phyloP scores from a whole-genome alignment of 2,329 filamentous ascomycete species.

The Plectosphaerella cucumerina region DNA sequence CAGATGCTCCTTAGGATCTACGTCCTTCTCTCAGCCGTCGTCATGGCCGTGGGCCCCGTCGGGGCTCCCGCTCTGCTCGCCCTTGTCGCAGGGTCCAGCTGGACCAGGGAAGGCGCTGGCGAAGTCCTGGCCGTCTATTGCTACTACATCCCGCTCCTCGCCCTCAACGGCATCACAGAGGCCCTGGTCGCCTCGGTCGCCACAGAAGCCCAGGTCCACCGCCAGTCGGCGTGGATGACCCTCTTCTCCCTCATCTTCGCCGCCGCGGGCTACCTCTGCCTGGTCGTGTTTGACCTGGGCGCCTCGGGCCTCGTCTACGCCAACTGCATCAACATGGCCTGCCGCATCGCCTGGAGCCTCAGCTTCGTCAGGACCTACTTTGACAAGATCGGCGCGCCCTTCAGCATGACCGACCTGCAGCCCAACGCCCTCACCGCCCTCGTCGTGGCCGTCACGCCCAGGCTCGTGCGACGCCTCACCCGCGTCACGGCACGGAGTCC shows the following conservation, averaged over 20 bases:
- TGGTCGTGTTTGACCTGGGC: slow-evolving; percentile 65
- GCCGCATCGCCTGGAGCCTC: slow-evolving; percentile 78
- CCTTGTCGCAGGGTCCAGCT: slow-evolving; percentile 71
- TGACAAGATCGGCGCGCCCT: slow-evolving; percentile 31
- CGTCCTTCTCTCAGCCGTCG: slow-evolving; percentile 64
- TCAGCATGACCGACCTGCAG: slow-evolving; percentile 36
- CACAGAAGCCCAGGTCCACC: slow-evolving; percentile 66
- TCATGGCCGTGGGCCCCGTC: slow-evolving; percentile 68
- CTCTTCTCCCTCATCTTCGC: slow-evolving; percentile 76
- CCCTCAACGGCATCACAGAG: slow-evolving; percentile 86
- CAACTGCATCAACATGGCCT: slow-evolving; percentile 85
- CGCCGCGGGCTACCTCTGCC: slow-evolving; percentile 67
- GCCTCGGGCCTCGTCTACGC: slow-evolving; percentile 79
- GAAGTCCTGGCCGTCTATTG: slow-evolving; percentile 75
- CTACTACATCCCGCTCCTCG: slow-evolving; percentile 89
- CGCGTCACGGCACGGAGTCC: slow-evolving; percentile 3
- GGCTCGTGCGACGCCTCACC: slow-evolving; percentile 27
- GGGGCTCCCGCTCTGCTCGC: slow-evolving; percentile 70
- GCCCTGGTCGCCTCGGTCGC: slow-evolving; percentile 90
- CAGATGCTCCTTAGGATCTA: slow-evolving; percentile 68
- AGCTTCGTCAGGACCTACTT: slow-evolving; percentile 69
- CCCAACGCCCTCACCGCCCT: slow-evolving; percentile 39
- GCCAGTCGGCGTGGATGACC: slow-evolving; percentile 80
- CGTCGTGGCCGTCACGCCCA: slow-evolving; percentile 38
- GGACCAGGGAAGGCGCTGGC: slow-evolving; percentile 70